Base-by-base conservation (phyloP, 176 grass and related monocot genomes). In the Carex littledalei region DNA sequence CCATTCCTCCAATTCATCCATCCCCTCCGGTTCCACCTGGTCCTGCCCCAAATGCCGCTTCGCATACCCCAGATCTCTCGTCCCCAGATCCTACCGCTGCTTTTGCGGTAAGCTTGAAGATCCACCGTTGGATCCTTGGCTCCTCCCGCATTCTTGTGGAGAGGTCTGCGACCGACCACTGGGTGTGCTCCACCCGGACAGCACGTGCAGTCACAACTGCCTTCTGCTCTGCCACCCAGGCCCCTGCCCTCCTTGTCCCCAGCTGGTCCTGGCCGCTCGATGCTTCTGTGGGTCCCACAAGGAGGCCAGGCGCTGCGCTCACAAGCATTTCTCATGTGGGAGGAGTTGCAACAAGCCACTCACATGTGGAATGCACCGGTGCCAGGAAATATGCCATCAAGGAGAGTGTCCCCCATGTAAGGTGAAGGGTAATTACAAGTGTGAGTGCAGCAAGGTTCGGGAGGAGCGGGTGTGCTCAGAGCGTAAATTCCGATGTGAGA, bases 11-110 rank as follows among this genome's bases (percentile, higher is more conserved):
- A 63, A 61, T 34, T 41, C 85, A 7, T 82, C 92, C 10, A 53
- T 80, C 41, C 76, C 89, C 55, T 86, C 92, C 18, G 50, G 84
- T 29, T 63, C 89, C 53, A 87, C 92, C 82, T 98, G 95, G 95
- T 88, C 89, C 20, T 98, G 95, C 83, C 95, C 95, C 79, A 98
- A 98, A 63, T 98, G 93, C 86, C 95, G 95, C 64, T 89, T 91
- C 71, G 6, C 89, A 58, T 98, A 92, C 83, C 49, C 93, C 67
- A 89, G 87, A 80, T 86, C 93, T n/a, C 85, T 84, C 45, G 89
- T 87, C 34, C 93, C 95, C 12, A 80, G 85, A 61, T 92, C 91
- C 62, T 98, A 98, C 82, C 70, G 67, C 68, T 98, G 95, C 80
- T 94, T 94, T 67, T 98, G 95, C 85, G 79, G 86, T 72, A 98